phyloP scores from a whole-genome alignment of 805 yeast species.

The Cyberlindnera euphorbiiphila region DNA sequence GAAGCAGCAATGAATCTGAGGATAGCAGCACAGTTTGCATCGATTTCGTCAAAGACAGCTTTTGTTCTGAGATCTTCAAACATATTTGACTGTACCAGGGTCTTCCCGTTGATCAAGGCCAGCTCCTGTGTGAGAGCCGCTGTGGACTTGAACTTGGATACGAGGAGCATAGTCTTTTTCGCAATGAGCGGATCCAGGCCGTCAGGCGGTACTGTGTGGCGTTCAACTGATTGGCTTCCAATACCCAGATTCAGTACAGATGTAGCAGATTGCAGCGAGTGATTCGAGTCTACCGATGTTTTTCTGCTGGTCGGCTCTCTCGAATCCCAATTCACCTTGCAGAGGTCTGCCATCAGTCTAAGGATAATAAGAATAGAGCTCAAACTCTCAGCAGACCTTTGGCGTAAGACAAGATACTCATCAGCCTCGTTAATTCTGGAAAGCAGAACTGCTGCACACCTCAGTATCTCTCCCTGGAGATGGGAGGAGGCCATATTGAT shows the following conservation, averaged over 20 bases:
- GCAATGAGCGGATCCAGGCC: conserved; percentile 28
- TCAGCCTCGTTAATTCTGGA: conserved; percentile 30
- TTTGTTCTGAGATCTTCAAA: conserved; percentile 22
- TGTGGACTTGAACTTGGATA: conserved; percentile 32
- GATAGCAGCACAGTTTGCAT: conserved; percentile 37
- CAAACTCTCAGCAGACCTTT: conserved; percentile 27
- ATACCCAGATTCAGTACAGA: conserved; percentile 29
- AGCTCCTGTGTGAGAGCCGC: conserved; percentile 30
- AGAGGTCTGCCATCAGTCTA: conserved; percentile 37
- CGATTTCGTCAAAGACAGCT: conserved; percentile 32
- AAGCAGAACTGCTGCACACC: conserved; percentile 25
- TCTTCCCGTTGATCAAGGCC: conserved; percentile 28
- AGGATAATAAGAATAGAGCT: conserved; percentile 36
- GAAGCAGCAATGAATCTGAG: conserved; percentile 47
- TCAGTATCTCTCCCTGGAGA: conserved; percentile 31
- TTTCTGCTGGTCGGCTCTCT: conserved; percentile 25
- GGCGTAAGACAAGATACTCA: conserved; percentile 24
- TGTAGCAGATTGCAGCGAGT: conserved; percentile 19
- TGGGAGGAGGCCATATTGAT: conserved; percentile 28
- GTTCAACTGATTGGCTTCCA: conserved; percentile 31
- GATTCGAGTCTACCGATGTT: conserved; percentile 22
- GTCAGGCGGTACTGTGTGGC: conserved; percentile 33
- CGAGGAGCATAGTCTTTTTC: conserved; percentile 26
- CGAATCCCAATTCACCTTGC: conserved; percentile 38
- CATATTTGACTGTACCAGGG: conserved; percentile 13